phyloP scores from a whole-genome alignment of 495 filamentous ascomycete species.

The Daldinia decipiens region DNA sequence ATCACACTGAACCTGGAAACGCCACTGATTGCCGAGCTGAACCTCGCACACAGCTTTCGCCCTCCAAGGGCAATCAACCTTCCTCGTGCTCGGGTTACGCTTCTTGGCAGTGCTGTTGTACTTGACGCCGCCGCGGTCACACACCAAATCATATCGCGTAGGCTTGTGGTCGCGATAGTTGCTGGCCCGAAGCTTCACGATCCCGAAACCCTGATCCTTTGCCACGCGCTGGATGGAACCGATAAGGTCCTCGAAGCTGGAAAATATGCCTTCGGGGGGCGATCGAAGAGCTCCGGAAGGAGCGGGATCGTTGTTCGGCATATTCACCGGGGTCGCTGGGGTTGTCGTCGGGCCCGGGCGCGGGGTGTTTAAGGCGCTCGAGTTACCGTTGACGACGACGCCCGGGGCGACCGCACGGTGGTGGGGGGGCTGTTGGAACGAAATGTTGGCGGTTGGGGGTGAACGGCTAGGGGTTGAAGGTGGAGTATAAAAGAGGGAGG shows the following conservation, averaged over 20 bases:
- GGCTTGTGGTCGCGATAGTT: constrained; percentile 63
- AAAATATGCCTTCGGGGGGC: constrained; percentile 59
- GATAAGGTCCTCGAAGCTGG: constrained; percentile 58
- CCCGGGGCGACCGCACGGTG: constrained; percentile 48
- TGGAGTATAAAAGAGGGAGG: neutral
- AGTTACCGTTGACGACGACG: constrained; percentile 50
- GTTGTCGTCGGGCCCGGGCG: constrained; percentile 44
- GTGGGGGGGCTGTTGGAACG: constrained; percentile 45
- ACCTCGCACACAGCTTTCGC: constrained; percentile 65
- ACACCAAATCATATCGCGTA: constrained; percentile 62
- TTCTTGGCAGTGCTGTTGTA: constrained; percentile 65
- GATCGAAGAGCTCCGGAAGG: constrained; percentile 54
- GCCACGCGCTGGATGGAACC: constrained; percentile 55
- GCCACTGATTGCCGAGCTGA: constrained; percentile 61
- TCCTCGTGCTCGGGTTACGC: constrained; percentile 62
- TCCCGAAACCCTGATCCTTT: constrained; percentile 61
- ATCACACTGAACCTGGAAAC: constrained; percentile 57
- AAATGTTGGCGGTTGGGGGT: constrained; percentile 45
- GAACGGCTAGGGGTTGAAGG: constrained; percentile 11
- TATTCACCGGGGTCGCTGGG: constrained; percentile 42
- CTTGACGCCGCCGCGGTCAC: constrained; percentile 63
- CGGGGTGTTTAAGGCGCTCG: constrained; percentile 52
- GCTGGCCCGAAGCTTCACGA: constrained; percentile 62
- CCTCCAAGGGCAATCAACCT: constrained; percentile 63
- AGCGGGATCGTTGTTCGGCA: constrained; percentile 46